phyloP scores from a whole-genome alignment of 2,329 filamentous ascomycete species.

The Apiospora phragmitis region DNA sequence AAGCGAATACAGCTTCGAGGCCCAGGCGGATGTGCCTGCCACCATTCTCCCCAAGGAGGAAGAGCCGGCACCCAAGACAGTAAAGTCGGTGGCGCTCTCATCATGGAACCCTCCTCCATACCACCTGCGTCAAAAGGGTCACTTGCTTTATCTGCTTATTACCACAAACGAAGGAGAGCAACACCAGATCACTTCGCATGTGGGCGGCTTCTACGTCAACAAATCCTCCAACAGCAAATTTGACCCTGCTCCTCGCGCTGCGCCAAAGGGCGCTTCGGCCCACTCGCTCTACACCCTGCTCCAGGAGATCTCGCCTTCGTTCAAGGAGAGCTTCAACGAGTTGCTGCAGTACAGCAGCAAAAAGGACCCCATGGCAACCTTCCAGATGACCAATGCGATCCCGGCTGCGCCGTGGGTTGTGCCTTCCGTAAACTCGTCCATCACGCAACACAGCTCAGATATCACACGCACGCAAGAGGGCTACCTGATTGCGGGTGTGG shows the following conservation, averaged over 20 bases:
- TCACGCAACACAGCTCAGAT: constrained; percentile 76
- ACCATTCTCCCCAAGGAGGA: constrained; percentile 69
- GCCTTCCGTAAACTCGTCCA: constrained; percentile 62
- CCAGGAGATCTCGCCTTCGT: constrained; percentile 78
- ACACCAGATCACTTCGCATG: constrained; percentile 88
- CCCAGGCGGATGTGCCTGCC: constrained; percentile 61
- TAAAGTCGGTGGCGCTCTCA: constrained; percentile 86
- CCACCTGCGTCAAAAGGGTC: constrained; percentile 85
- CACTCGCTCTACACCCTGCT: constrained; percentile 88
- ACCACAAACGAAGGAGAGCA: constrained; percentile 95
- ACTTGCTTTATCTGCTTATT: constrained; percentile 85
- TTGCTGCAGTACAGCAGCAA: constrained; percentile 83
- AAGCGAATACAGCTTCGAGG: constrained; percentile 71
- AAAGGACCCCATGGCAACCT: constrained; percentile 86
- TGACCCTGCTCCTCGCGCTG: constrained; percentile 78
- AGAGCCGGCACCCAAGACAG: constrained; percentile 77
- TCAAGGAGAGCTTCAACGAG: constrained; percentile 71
- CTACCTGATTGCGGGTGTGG: constrained; percentile 84
- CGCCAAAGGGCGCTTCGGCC: constrained; percentile 75
- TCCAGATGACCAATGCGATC: constrained; percentile 93
- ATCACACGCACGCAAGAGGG: constrained; percentile 90
- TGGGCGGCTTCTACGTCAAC: constrained; percentile 96
- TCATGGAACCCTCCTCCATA: constrained; percentile 96
- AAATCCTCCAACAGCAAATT: constrained; percentile 95
- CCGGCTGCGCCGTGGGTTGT: constrained; percentile 93